These are phyloP conservation scores for Coemansia sp. DNA, from an alignment of 192 early-diverging fungal species.

Conservation along the genomic window DNA sequence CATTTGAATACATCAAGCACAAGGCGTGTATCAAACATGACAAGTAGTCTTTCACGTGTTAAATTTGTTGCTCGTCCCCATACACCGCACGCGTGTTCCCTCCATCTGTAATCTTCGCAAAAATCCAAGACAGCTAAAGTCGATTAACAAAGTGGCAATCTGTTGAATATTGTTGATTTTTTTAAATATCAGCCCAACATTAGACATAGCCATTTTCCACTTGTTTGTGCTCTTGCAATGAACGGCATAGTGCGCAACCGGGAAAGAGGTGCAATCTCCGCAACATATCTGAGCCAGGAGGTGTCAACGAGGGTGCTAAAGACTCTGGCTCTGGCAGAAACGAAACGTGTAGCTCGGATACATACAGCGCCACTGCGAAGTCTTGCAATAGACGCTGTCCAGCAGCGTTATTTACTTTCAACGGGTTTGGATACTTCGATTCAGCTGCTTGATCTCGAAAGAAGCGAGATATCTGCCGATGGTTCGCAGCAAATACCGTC, in stretches of 20 bases:
- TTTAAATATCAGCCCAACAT: too few species aligned
- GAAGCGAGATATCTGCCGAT: background rate
- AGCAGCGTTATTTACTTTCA: conserved; percentile 36
- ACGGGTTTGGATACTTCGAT: conserved; percentile 47
- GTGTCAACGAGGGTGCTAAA: conserved; percentile 22
- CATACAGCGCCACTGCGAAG: conserved; percentile 41
- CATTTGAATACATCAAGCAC: too few species aligned
- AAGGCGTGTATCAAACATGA: too few species aligned
- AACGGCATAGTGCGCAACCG: conserved; percentile 21
- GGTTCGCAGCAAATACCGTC: conserved; percentile 23
- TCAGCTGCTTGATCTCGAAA: conserved; percentile 49
- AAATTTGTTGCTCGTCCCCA: too few species aligned
- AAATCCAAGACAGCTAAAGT: too few species aligned
- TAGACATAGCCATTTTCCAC: background rate
- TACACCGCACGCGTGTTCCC: too few species aligned
- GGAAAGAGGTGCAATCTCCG: conserved; percentile 10
- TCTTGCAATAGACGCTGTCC: conserved; percentile 34
- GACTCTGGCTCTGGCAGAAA: conserved; percentile 31
- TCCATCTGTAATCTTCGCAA: too few species aligned
- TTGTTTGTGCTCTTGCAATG: conserved; percentile 7
- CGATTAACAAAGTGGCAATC: too few species aligned
- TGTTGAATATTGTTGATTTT: too few species aligned
- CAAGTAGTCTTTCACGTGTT: too few species aligned
- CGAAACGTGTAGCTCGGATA: conserved; percentile 28
- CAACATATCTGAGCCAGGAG: conserved; percentile 7